A percentile compares a stretch with the other conserved stretches of the same genome.
Evolutionary conservation across 768 basidiomycete genomes (phyloP).

Genomic region (Termitomyces titanicus): DNA sequence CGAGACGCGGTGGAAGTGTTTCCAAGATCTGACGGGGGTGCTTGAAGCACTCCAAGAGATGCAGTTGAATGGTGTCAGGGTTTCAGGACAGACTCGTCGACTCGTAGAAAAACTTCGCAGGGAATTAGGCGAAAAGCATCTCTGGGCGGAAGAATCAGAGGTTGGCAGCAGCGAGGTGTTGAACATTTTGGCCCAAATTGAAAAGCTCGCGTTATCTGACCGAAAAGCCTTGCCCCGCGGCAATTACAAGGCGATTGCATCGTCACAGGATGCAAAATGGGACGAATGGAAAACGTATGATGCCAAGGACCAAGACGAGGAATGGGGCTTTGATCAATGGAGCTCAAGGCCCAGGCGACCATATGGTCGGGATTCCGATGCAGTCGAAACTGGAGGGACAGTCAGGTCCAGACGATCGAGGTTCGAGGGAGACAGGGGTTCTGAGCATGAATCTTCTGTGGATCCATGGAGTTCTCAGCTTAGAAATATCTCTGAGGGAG

Average conservation of each 20-base stretch:
- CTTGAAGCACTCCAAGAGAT: constrained; percentile 77
- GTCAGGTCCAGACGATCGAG: background rate
- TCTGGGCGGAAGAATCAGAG: constrained; percentile 47
- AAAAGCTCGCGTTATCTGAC: constrained; percentile 27
- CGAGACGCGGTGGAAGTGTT: constrained; percentile 77
- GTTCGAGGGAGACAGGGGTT: background rate
- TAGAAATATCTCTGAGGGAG: background rate
- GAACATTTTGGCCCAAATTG: constrained; percentile 48
- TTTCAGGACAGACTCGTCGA: constrained; percentile 56
- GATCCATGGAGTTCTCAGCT: background rate
- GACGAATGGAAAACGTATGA: constrained; percentile 47
- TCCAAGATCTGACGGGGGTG: constrained; percentile 79
- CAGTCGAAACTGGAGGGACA: background rate
- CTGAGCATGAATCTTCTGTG: background rate
- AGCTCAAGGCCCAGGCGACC: background rate
- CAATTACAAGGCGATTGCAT: background rate
- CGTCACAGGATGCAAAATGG: constrained; percentile 23
- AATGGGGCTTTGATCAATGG: constrained; percentile 6
- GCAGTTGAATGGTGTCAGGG: constrained; percentile 70
- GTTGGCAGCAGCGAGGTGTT: constrained; percentile 48
- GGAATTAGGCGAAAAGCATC: constrained; percentile 53
- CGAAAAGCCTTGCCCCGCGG: background rate
- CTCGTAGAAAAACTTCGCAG: constrained; percentile 62
- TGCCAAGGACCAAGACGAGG: constrained; percentile 26
- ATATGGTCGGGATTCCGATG: background rate